Percentiles rank a stretch among this genome's conserved stretches.
Evolutionary conservation across 2,329 filamentous ascomycete genomes (phyloP).

Genomic region (Coccinonectria pachysandricola): DNA sequence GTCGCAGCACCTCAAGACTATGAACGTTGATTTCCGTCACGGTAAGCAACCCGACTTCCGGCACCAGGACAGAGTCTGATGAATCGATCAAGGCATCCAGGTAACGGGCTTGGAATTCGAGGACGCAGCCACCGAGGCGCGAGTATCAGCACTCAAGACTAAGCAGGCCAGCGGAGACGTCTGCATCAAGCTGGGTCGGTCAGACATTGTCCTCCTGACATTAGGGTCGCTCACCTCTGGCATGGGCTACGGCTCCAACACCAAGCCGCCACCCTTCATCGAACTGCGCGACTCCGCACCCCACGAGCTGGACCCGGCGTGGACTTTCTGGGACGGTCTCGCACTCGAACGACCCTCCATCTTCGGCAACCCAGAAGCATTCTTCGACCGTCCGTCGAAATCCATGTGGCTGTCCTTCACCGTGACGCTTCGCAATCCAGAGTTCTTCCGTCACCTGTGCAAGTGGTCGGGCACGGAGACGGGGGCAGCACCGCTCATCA

Average conservation of each 20-base stretch:
- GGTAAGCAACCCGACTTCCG: slow-evolving; percentile 6
- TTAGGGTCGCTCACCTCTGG: slow-evolving; percentile 17
- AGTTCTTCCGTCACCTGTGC: slow-evolving; percentile 14
- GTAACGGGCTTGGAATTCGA: slow-evolving; percentile 17
- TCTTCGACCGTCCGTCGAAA: slow-evolving; percentile 18
- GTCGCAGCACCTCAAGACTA: slow-evolving; percentile 16
- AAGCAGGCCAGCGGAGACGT: slow-evolving; percentile 10
- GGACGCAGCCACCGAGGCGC: slow-evolving; percentile 10
- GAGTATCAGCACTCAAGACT: slow-evolving; percentile 12
- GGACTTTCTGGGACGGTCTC: slow-evolving; percentile 17
- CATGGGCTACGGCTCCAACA: slow-evolving; percentile 17
- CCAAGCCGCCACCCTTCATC: slow-evolving; percentile 14
- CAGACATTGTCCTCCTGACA: slow-evolving; percentile 13
- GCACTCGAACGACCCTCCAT: slow-evolving; percentile 10
- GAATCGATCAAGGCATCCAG: slow-evolving; percentile 9
- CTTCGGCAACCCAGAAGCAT: slow-evolving; percentile 17
- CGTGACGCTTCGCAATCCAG: slow-evolving; percentile 11
- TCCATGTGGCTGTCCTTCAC: slow-evolving; percentile 19
- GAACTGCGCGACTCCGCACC: slow-evolving; percentile 18
- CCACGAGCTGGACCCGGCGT: slow-evolving; percentile 14
- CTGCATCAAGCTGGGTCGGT: slow-evolving; percentile 4
- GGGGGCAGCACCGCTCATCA: slow-evolving; percentile 13
- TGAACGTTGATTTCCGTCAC: slow-evolving; percentile 17
- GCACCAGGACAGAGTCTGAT: slow-evolving; percentile 4
- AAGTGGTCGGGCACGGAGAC: slow-evolving; percentile 15